phyloP scores from a whole-genome alignment of 2,329 filamentous ascomycete species.

The Aspergillus japonicus region DNA sequence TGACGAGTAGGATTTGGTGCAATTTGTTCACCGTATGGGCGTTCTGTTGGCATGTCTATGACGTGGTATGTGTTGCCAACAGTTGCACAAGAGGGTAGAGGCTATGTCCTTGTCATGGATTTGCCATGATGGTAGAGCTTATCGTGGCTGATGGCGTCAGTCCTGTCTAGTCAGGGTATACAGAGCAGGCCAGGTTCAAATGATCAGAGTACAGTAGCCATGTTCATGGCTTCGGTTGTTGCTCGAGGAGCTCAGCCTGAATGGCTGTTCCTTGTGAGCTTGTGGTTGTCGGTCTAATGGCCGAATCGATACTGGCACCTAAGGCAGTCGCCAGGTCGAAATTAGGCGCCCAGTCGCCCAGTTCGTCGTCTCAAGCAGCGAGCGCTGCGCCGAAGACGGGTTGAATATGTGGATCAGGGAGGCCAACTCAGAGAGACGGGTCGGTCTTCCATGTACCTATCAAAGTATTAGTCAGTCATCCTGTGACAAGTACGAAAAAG shows the following conservation, averaged over 20 bases:
- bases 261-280: background rate
- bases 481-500: background rate
- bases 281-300: background rate
- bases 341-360: no score
- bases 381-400: background rate
- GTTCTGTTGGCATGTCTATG: background rate
- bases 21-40: background rate
- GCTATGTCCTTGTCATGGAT: background rate
- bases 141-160: background rate
- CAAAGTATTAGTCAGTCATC: constrained; percentile 13
- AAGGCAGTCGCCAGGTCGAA: background rate
- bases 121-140: background rate
- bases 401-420: background rate
- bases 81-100: background rate
- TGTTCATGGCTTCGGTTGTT: background rate
- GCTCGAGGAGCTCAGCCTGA: background rate
- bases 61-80: background rate
- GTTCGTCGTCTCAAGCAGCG: background rate
- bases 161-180: background rate
- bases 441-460: constrained; percentile 42
- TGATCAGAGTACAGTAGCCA: background rate
- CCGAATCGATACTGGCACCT: no score
- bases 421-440: constrained; percentile 27
- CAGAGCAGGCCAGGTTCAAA: background rate
- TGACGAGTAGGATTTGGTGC: no score